phyloP scores from a whole-genome alignment of 1,139 yeast species.

The Sporopachydermia cereana region DNA sequence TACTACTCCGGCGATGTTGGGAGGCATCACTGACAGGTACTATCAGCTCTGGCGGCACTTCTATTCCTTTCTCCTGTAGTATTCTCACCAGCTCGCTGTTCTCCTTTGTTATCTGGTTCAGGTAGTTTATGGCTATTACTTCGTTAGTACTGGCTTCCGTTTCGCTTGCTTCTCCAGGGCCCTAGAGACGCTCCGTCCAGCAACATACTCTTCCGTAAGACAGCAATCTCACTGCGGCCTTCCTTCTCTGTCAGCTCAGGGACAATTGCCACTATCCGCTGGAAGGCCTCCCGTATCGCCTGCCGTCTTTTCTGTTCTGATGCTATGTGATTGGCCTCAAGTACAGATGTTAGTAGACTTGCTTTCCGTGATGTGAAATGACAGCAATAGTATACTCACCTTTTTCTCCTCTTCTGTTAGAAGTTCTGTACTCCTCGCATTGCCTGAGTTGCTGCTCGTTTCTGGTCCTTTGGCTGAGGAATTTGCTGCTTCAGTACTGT shows the following conservation, averaged over 20 bases:
- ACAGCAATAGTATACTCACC: constrained; percentile 7
- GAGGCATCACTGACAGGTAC: too few relatives aligned
- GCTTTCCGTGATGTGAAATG: neutral
- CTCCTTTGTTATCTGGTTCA: neutral
- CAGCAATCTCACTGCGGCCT: constrained; percentile 30
- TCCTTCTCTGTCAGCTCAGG: constrained; percentile 28
- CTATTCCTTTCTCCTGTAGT: neutral
- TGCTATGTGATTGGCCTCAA: constrained; percentile 33
- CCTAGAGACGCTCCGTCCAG: too few relatives aligned
- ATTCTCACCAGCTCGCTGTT: neutral
- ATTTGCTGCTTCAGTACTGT: too few relatives aligned
- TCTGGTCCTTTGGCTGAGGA: neutral
- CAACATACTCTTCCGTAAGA: constrained; percentile 24
- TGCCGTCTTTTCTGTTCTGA: constrained; percentile 37
- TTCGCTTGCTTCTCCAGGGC: too few relatives aligned
- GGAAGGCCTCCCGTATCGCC: constrained; percentile 36
- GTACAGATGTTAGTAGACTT: neutral
- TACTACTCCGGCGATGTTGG: too few relatives aligned
- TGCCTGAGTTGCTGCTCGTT: neutral
- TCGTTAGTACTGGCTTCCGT: too few relatives aligned
- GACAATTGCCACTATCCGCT: constrained; percentile 28
- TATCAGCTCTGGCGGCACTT: constrained; percentile 1
- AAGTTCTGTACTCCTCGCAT: constrained; percentile 11
- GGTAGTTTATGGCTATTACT: neutral
- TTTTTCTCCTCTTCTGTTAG: constrained; percentile 21